Conservation (phyloP, 495 filamentous ascomycete species). For the Aspergillus carlsbadensis region DNA sequence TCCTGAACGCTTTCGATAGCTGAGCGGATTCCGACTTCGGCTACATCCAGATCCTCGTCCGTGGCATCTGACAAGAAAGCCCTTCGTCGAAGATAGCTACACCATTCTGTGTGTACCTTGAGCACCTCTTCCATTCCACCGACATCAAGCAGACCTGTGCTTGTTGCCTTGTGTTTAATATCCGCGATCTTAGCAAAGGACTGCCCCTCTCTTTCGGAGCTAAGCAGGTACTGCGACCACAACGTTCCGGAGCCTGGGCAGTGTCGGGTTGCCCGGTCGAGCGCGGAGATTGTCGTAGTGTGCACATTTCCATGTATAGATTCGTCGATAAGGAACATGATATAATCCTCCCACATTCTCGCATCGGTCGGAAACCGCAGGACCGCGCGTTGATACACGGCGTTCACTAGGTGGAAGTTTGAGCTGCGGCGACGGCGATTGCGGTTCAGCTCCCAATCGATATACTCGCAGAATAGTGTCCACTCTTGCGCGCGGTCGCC, state of each 20-base stretch:
- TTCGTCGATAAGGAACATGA: slow-evolving; percentile 65
- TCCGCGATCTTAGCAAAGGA: slow-evolving; percentile 76
- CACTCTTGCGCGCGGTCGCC: slow-evolving; percentile 58
- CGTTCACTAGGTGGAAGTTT: slow-evolving; percentile 64
- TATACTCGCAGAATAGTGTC: slow-evolving; percentile 66
- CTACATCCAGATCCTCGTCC: slow-evolving; percentile 89
- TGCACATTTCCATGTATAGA: slow-evolving; percentile 35
- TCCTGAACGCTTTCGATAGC: slow-evolving; percentile 80
- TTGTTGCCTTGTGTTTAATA: slow-evolving; percentile 90
- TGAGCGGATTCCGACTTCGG: slow-evolving; percentile 83
- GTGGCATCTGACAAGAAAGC: slow-evolving; percentile 73
- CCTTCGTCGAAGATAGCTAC: slow-evolving; percentile 79
- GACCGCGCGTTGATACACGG: slow-evolving; percentile 73
- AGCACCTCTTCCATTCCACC: slow-evolving; percentile 80
- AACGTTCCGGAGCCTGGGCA: slow-evolving; percentile 89
- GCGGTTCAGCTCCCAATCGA: slow-evolving; percentile 75
- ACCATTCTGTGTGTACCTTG: slow-evolving; percentile 90
- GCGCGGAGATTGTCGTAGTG: slow-evolving; percentile 47
- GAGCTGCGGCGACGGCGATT: slow-evolving; percentile 52
- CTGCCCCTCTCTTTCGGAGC: slow-evolving; percentile 70
- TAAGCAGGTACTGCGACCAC: slow-evolving; percentile 86
- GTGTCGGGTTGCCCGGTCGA: slow-evolving; percentile 78
- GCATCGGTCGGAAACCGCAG: slow-evolving; percentile 70
- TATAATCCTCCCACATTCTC: slow-evolving; percentile 75
- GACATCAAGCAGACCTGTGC: slow-evolving; percentile 69